phyloP scores from a whole-genome alignment of 345 rosid species.

The Citrus hindsii region DNA sequence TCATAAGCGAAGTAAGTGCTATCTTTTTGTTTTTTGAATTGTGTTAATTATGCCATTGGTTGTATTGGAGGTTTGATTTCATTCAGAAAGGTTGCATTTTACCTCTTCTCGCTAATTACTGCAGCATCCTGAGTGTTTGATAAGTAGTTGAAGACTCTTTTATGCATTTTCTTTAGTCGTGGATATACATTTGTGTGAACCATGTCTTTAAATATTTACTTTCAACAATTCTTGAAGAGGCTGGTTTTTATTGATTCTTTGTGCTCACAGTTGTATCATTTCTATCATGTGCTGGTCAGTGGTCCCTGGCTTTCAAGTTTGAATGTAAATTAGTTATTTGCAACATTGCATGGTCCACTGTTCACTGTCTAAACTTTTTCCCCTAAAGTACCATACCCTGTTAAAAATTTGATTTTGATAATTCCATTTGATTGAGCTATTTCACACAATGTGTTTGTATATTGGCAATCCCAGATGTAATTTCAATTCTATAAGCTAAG shows the following conservation, averaged over 20 bases:
- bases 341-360: neutral
- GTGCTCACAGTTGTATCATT: neutral
- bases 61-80: neutral
- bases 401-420: neutral
- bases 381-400: neutral
- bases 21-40: neutral
- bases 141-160: neutral
- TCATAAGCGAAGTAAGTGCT: conserved; percentile 64
- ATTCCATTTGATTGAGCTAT: neutral
- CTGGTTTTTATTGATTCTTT: neutral
- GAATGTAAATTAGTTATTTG: neutral
- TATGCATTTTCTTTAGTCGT: neutral
- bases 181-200: neutral
- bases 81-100: neutral
- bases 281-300: neutral
- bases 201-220: neutral
- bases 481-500: conserved; percentile 9
- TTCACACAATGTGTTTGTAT: neutral
- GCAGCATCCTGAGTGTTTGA: neutral
- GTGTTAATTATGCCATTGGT: neutral
- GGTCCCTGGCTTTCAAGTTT: neutral
- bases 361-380: neutral
- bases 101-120: neutral
- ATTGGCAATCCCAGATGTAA: neutral
- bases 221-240: neutral